Percentiles rank a stretch among this genome's conserved stretches.
Evolutionary conservation across 352 stramenopile species (phyloP).

Genomic region (Phytophthora tentaculata): DNA sequence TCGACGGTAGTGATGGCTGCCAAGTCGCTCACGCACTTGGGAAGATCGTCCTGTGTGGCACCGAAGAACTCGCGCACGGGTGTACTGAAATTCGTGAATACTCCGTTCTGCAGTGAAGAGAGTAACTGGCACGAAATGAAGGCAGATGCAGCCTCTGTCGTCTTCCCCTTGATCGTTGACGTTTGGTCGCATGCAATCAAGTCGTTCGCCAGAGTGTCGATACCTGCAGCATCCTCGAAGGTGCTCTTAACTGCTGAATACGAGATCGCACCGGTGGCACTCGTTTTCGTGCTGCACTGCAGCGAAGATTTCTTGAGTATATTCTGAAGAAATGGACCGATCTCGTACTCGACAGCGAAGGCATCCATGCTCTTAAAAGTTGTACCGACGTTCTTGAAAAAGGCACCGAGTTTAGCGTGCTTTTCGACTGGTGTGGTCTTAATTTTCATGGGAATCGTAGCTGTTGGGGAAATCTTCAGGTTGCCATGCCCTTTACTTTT

Average conservation of each 20-base stretch:
- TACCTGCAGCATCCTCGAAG: slow-evolving; percentile 52
- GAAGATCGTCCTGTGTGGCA: slow-evolving; percentile 46
- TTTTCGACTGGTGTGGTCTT: slow-evolving; percentile 39
- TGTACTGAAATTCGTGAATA: slow-evolving; percentile 77
- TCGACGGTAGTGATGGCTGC: slow-evolving; percentile 50
- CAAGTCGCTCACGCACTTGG: slow-evolving; percentile 61
- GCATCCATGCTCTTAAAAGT: slow-evolving; percentile 45
- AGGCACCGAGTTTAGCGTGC: slow-evolving; percentile 32
- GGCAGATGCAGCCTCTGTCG: slow-evolving; percentile 50
- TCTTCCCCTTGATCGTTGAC: slow-evolving; percentile 49
- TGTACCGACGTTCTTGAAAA: slow-evolving; percentile 43
- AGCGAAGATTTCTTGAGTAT: slow-evolving; percentile 63
- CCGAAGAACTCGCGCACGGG: slow-evolving; percentile 65
- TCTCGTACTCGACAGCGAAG: slow-evolving; percentile 64
- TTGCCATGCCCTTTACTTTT: slow-evolving; percentile 30
- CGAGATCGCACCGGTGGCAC: slow-evolving; percentile 36
- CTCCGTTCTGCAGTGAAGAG: slow-evolving; percentile 69
- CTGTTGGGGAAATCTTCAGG: slow-evolving; percentile 36
- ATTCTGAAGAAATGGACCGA: slow-evolving; percentile 61
- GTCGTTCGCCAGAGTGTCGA: slow-evolving; percentile 52
- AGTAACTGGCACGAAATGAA: slow-evolving; percentile 75
- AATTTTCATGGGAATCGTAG: slow-evolving; percentile 45
- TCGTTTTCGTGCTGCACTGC: slow-evolving; percentile 44
- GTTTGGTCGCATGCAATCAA: slow-evolving; percentile 56
- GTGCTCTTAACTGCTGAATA: slow-evolving; percentile 50